Evolutionary conservation across 352 stramenopile species (phyloP).

Genomic region (Plasmopara halstedii): DNA sequence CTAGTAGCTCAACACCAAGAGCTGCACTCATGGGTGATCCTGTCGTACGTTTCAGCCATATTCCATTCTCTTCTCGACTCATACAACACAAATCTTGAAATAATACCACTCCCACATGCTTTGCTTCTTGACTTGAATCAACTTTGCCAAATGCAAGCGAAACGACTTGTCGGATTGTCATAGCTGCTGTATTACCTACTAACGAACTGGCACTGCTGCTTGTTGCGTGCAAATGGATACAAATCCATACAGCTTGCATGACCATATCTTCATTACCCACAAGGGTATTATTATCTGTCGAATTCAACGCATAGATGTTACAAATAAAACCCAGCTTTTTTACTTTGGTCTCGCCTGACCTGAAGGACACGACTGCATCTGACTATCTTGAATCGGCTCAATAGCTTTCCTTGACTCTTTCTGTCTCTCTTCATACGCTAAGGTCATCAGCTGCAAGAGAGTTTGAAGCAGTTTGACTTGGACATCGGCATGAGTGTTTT

Average conservation of each 20-base stretch:
- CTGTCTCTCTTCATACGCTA: slow-evolving; percentile 61
- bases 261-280: slow-evolving; percentile 80
- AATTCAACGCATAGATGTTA: too few species aligned
- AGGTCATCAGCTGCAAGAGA: slow-evolving; percentile 77
- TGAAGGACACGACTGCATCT: too few species aligned
- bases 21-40: slow-evolving; percentile 71
- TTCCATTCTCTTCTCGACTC: slow-evolving; percentile 73
- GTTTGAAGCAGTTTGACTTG: slow-evolving; percentile 87
- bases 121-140: slow-evolving; percentile 52
- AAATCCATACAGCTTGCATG: slow-evolving; percentile 86
- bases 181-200: slow-evolving; percentile 78
- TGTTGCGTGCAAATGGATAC: slow-evolving; percentile 64
- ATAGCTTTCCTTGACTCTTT: slow-evolving; percentile 1
- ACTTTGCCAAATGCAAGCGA: slow-evolving; percentile 83
- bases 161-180: slow-evolving; percentile 84
- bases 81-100: slow-evolving; percentile 85
- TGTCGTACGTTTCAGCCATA: slow-evolving; percentile 77
- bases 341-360: too few species aligned
- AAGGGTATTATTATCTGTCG: too few species aligned
- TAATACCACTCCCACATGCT: slow-evolving; percentile 73
- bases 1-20: slow-evolving; percentile 70
- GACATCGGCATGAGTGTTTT: slow-evolving; percentile 74
- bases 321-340: too few species aligned
- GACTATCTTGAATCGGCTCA: not conserved
- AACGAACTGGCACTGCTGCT: slow-evolving; percentile 72